phyloP scores from a whole-genome alignment of 345 rosid species.

The Citrus glauca region DNA sequence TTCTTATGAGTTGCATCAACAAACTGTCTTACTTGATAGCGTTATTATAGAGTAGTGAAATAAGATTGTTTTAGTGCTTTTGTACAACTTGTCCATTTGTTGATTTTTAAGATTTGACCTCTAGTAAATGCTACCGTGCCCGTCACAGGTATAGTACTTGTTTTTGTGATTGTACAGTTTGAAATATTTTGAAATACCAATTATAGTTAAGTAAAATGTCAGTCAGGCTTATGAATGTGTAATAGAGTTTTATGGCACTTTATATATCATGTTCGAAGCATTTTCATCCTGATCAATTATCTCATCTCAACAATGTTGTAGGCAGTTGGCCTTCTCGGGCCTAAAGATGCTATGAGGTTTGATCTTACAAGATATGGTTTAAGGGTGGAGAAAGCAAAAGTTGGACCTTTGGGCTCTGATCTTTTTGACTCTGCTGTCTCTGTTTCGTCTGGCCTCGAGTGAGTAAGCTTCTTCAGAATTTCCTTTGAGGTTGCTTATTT shows the following conservation, averaged over 20 bases:
- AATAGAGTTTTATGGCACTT: neutral
- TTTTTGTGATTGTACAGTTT: neutral
- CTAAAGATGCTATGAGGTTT: slow-evolving; percentile 55
- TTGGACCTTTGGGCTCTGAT: slow-evolving; percentile 80
- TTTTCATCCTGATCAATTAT: slow-evolving; percentile 9
- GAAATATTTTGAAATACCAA: neutral
- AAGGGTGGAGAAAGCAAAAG: slow-evolving; percentile 72
- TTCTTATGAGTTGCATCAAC: neutral
- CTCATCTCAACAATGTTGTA: slow-evolving; percentile 25
- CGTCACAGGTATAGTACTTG: neutral
- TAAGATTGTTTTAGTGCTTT: neutral
- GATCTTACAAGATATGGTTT: slow-evolving; percentile 65
- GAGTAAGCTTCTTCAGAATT: slow-evolving; percentile 40
- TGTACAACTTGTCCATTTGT: neutral
- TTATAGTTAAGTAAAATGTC: neutral
- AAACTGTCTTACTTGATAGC: neutral
- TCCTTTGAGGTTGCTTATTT: neutral
- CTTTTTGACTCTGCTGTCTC: slow-evolving; percentile 90
- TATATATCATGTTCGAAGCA: neutral
- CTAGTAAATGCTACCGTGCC: neutral
- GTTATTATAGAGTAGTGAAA: neutral
- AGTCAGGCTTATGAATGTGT: neutral
- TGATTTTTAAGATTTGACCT: neutral
- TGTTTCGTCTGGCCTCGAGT: slow-evolving; percentile 63
- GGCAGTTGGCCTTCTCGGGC: slow-evolving; percentile 58